Conservation (phyloP, 345 rosid genomes). For the Eucalyptus victrix region DNA sequence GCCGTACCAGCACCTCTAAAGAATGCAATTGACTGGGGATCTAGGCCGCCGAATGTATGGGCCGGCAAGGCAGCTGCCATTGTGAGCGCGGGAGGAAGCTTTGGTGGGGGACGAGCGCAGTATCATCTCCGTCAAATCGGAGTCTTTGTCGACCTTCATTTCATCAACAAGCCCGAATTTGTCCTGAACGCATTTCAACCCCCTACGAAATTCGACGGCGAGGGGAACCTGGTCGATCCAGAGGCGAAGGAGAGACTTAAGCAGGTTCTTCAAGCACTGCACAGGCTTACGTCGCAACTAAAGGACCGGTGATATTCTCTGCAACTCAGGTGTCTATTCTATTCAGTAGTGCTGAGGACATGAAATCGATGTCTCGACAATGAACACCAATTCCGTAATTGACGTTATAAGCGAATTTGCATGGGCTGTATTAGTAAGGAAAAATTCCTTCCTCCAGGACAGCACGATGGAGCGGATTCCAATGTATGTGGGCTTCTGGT, state of each 20-base stretch:
- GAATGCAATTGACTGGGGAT: constrained; percentile 85
- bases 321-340: background rate
- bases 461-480: background rate
- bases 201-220: constrained; percentile 58
- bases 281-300: constrained; percentile 37
- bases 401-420: background rate
- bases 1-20: constrained; percentile 43
- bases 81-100: constrained; percentile 38
- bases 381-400: background rate
- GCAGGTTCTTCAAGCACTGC: constrained; percentile 44
- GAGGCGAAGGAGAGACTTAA: constrained; percentile 25
- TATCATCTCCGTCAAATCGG: constrained; percentile 82
- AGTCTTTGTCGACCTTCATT: constrained; percentile 69
- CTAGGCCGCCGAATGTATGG: constrained; percentile 63
- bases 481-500: background rate
- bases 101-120: constrained; percentile 53
- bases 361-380: background rate
- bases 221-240: constrained; percentile 55
- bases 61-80: constrained; percentile 74
- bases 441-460: background rate
- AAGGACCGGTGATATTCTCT: constrained; percentile 13
- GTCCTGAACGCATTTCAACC: constrained; percentile 51
- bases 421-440: background rate
- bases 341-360: background rate
- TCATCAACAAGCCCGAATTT: constrained; percentile 80